Evolutionary conservation across 2,329 filamentous ascomycete genomes (phyloP), one percentile per base, ranked within the genome.

Genomic region (Botrytis galanthina): DNA sequence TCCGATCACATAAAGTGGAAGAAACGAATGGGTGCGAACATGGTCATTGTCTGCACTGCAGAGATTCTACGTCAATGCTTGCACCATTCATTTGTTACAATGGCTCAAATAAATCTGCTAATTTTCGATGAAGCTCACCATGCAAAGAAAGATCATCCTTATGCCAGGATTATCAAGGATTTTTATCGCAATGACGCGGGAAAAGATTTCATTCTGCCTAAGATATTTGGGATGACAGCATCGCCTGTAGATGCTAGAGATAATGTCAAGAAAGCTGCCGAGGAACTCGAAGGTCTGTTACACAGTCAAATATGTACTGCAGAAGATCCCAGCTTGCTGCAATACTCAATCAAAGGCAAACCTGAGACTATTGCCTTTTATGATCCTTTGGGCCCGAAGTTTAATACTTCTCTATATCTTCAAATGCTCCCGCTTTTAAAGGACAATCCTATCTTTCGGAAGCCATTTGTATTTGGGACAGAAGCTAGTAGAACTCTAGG

Each of bases 121-220:
- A 90, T 98, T 74, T 97, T 99, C 77, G 96, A 99, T 79, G 96
- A 99, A 82, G 96, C 95, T 9, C 96, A 99, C 79, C 96, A 98
- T 80, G 90, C 95, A 0, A 99, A 99, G 83, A 97, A 95, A 81
- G 92, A 94, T 70, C 96, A 99, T 79, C 88, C 93, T 0, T 99
- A 97, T 80, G 93, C 95, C 32, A 88, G 89, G 42, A 96, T 99
- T 74, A 93, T 99, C 83, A 94, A 93, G 78, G 92, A 97, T 74
- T 94, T 93, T 77, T 98, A 98, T 79, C n/a, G 32, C 62, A 78
- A 86, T 3, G 67, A 75, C 12, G 84, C 86, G 44, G 77, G 81
- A 1, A 83, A 85, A 0, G 75, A 81, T 0, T 78, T 80, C 0
- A 83, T 83, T 66, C 86, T 90, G 7, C 96, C 96, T 6, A 91